Evolutionary conservation across 2,329 filamentous ascomycete genomes (phyloP), one percentile per base, ranked within the genome.

Genomic region (Fusarium nisikadoi): DNA sequence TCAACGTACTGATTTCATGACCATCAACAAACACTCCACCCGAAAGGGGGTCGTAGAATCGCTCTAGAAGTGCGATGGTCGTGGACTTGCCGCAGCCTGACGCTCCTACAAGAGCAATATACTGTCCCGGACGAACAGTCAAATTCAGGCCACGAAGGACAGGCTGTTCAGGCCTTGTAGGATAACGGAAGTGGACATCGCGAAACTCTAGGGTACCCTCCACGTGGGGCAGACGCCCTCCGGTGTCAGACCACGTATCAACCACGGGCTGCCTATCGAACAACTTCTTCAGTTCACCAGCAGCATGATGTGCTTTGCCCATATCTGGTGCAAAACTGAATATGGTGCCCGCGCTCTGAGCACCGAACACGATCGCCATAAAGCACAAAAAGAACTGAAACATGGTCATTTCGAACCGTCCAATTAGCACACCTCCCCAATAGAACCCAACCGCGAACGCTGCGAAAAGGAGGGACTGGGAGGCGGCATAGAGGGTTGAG

Each of bases 21-120:
- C 91, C 94, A 77, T 98, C 95, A 23, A 98, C 86, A 65, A 90
- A 93, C 38, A 99, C 87, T 19, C 91, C 91, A 17, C 96, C 96
- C 0, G 89, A 87, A 0, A 96, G 86, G 0, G 95, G 93, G 76
- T 98, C 94, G 79, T 98, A 98, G 84, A 98, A 98, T 38, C 96
- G 92, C 80, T 98, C 95, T 36, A 98, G 85, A 8, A 98, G 87
- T 7, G 94, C 93, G 79, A 98, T 97, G 0, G 95, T 97, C 0
- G 96, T 98, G 54, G 91, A 94, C 85, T 99, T 98, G 64, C 96
- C 96, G 78, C 95, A 97, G 6, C 96, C 95, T 49, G 93, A 96
- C 0, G 95, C 92, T n/a, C 96, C 96, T 13, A 98, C 96, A 5
- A 98, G 88, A 0, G 95, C 96, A 12, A 95, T 88, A 76, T 95